Base-by-base conservation (phyloP, 1,284 basidiomycete species). In the Melampsora occidentalis region DNA sequence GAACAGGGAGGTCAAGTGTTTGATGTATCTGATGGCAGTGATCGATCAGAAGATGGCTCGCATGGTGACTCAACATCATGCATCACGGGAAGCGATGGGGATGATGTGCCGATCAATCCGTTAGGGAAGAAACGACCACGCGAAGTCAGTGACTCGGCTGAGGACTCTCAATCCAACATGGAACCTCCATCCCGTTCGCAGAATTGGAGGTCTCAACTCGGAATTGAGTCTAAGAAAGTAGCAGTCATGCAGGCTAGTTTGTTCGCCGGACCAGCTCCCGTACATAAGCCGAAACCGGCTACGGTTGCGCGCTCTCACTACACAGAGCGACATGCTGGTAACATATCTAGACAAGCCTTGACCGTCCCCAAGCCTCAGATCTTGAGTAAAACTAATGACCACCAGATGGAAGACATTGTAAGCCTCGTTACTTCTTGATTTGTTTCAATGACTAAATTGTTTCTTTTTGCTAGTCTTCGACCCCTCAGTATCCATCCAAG, bases 201-300 rank as follows among this genome's bases (percentile, higher is more conserved):
- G 25, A 66, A 69, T 68, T 76, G 73, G 73, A 62, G 53, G 46
- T 49, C 59, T 49, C 67, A 39, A 28, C 33, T 65, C 51, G 73
- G 67, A 22, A 59, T 76, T 20, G 67, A 76, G 64, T 69, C 73
- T 76, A 66, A 66, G 14, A 76, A 76, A 69, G 73, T 76, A 61
- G 73, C 73, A 39, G 73, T 69, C 16, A 76, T 76, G 73, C 73
- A 76, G 68, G 73, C 73, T 53, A 76, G 73, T 48, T 64, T 76
- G 61, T 76, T 76, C 35, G 59, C 73, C 28, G 65, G 67, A n/a
- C 51, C 72, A 46, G 72, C 48, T 59, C 67, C 72, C 22, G 63
- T 48, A 20, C 71, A 35, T 16, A 42, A 42, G 39, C 39, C 39
- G 39, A 42, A 42, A 46, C 53, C 62, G 49, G 35, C 12, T 28